A percentile compares a stretch with the other conserved stretches of the same genome.
Evolutionary conservation across 1,284 basidiomycete genomes (phyloP).

Genomic region (Taiwanofungus camphoratus): DNA sequence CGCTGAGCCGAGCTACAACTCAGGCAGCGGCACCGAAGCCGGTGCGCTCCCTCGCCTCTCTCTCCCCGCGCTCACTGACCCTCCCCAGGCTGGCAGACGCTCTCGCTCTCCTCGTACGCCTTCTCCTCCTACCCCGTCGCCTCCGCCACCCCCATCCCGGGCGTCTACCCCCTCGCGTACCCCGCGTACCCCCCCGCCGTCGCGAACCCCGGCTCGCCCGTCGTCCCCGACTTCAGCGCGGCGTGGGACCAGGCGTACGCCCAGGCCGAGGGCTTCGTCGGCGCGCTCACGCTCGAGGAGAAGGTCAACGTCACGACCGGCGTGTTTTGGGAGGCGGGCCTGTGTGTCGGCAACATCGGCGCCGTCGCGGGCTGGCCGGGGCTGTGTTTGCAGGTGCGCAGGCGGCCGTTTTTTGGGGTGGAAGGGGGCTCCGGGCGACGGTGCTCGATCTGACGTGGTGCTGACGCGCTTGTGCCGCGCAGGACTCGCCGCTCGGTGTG

Average conservation of each 20-base stretch:
- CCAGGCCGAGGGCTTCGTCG: constrained; percentile 32
- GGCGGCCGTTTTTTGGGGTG: background rate
- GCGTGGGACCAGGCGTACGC: constrained; percentile 37
- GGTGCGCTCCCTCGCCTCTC: constrained; percentile 12
- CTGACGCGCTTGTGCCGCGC: background rate
- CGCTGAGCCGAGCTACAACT: constrained; percentile 16
- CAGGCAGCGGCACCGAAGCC: constrained; percentile 19
- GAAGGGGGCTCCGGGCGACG: too few species aligned
- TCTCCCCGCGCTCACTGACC: background rate
- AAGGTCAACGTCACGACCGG: constrained; percentile 39
- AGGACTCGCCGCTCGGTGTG: constrained; percentile 47
- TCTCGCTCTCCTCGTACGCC: constrained; percentile 17
- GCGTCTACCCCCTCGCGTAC: constrained; percentile 23
- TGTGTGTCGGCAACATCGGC: constrained; percentile 39
- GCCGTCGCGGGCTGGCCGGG: constrained; percentile 43
- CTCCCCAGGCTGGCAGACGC: constrained; percentile 17
- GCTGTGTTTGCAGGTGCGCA: constrained; percentile 54
- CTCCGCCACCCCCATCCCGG: constrained; percentile 24
- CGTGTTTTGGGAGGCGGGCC: constrained; percentile 39
- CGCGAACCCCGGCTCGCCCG: constrained; percentile 18
- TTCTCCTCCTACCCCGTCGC: constrained; percentile 31
- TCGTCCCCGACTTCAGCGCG: constrained; percentile 39
- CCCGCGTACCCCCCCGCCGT: constrained; percentile 27
- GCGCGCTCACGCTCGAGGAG: constrained; percentile 32
- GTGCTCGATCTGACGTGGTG: too few species aligned